Base-by-base conservation (phyloP, 441 rosid species). In the Aquilaria agallochum region DNA sequence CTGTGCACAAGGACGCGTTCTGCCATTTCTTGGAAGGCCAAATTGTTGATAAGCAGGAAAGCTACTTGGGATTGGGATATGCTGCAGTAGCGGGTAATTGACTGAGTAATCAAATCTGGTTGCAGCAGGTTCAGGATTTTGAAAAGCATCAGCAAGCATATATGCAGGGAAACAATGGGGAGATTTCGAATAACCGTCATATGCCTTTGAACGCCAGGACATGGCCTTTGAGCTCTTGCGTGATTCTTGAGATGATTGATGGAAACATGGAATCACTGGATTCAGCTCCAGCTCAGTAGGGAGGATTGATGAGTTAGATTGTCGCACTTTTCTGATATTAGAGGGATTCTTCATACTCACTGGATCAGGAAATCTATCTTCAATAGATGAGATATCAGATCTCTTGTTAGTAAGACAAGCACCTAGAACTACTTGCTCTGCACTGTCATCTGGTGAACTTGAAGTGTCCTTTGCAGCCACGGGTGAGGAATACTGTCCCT, bases 51-150 rank as follows among this genome's bases (percentile, higher is more conserved):
- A 68, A 58, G 33, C 64, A 62, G 66, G 62, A 56, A 68, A 33
- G 31, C 13, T 14, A 46, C 42, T 63, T 44, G 70, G 68, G 66
- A 42, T 3, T 4, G 50, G 64, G 55, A 67, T 56, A 50, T 59
- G 77, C 45, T 51, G 68, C 12, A 8, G 40, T 13, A 44, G 49
- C 51, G 59, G 69, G 44, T 12, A 52, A 61, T n/a, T 42, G 12
- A 64, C n/a, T 51, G 64, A 61, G 54, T 47, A 47, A 58, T n/a
- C 59, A 58, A 64, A 58, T 60, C 59, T 53, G 27, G 66, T 61
- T 45, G 53, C 52, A 15, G 53, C 57, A 9, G 62, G 63, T n/a
- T 33, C 62, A 53, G 61, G 52, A 30, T 50, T 46, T 48, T 56
- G 66, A 58, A 48, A 48, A 4, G 54, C 56, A 64, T n/a, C 49